Evolutionary conservation across 176 grass and related monocot species (phyloP).

Genomic region (Neostapfia colusana): DNA sequence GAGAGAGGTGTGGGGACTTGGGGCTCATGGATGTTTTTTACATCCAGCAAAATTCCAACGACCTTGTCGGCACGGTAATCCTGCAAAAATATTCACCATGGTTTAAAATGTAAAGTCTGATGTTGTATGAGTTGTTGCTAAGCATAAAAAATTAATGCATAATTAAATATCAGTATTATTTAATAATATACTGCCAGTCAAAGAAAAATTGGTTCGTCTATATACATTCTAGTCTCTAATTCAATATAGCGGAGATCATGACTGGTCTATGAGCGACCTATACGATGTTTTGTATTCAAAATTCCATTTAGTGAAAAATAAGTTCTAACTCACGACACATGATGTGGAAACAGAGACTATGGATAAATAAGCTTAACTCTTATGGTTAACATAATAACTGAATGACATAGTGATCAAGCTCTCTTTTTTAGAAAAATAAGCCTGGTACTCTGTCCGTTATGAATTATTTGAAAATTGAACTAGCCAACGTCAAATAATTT

Average conservation of each 20-base stretch:
- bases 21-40: constrained; percentile 5
- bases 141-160: background rate
- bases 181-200: background rate
- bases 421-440: background rate
- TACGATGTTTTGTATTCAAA: too few relatives aligned
- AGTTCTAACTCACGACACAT: too few relatives aligned
- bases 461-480: too few relatives aligned
- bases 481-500: too few relatives aligned
- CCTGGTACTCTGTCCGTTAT: too few relatives aligned
- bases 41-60: constrained; percentile 33
- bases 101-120: background rate
- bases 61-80: constrained; percentile 29
- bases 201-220: background rate
- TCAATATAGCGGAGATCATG: background rate
- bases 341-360: background rate
- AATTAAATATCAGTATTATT: too few relatives aligned
- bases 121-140: background rate
- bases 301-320: too few relatives aligned
- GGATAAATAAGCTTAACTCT: background rate
- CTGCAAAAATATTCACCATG: too few relatives aligned
- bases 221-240: background rate
- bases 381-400: background rate
- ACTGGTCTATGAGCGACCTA: too few relatives aligned
- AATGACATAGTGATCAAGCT: background rate
- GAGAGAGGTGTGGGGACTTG: constrained; percentile 25